Evolutionary conservation across 805 yeast species (phyloP), one percentile per base, ranked within the genome.

Genomic region (Wickerhamomyces queroliae): DNA sequence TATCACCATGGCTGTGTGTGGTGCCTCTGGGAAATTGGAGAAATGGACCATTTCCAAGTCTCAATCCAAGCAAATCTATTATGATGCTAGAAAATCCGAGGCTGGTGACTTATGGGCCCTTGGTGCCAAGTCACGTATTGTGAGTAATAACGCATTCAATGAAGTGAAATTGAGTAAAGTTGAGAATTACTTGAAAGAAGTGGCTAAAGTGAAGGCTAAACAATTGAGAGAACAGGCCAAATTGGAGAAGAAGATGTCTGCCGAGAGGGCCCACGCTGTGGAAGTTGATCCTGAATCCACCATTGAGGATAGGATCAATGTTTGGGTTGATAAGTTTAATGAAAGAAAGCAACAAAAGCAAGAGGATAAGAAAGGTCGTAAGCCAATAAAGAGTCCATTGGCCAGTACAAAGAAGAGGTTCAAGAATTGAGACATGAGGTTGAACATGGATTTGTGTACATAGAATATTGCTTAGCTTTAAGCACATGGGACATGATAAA

Each of bases 21-120:
- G 87, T 1, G 75, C 90, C 0, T 71, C 81, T 12, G 96, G 96
- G 1, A 72, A 74, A 35, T 61, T 91, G 32, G 97, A 91, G 61
- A 78, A 80, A 43, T 89, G 97, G 96, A 80, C 80, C 13, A 74
- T 93, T 2, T 83, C 97, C 0, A 84, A 81, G 56, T 79, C 95
- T 16, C 69, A 75, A 39, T 84, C 87, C 6, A 77, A 78, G 45
- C 83, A 77, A 44, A 77, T 69, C 2, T 93, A 87, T 50, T 95
- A 86, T 54, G 98, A 93, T 64, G 96, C 96, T 0, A 71, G 97
- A 40, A 91, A 93, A 58, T 76, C 87, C 0, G 61, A 61, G n/a
- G 74, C 76, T 55, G 96, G 96, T 18, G 99, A 93, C 57, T 62
- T 81, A 38, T 93, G 98, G 99, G 81, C 84, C 0, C 59, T 80